phyloP scores from a whole-genome alignment of 2,329 filamentous ascomycete genomes.

The Fusarium albidum region DNA sequence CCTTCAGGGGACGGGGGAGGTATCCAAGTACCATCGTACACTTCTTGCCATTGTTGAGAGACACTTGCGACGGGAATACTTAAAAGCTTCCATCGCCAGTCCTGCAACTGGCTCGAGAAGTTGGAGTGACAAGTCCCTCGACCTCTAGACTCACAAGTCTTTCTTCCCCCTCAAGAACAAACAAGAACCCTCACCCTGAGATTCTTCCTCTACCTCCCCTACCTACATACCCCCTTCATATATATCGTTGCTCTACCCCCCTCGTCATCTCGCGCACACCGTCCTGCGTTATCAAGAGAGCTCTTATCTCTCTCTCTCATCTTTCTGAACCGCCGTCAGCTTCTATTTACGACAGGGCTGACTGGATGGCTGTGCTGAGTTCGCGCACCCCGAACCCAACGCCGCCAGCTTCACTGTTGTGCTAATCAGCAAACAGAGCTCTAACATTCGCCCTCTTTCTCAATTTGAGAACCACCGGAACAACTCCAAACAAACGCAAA shows the following conservation, averaged over 20 bases:
- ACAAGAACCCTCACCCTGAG: constrained; percentile 16
- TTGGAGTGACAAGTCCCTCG: constrained; percentile 36
- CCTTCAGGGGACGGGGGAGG: constrained; percentile 15
- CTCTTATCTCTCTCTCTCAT: constrained; percentile 43
- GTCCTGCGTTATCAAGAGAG: constrained; percentile 38
- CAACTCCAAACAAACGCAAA: constrained; percentile 9
- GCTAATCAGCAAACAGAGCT: constrained; percentile 40
- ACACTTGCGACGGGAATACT: constrained; percentile 37
- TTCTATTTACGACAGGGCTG: constrained; percentile 43
- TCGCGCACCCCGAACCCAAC: constrained; percentile 33
- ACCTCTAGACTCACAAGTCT: constrained; percentile 14
- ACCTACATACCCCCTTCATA: constrained; percentile 1
- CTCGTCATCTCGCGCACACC: constrained; percentile 25
- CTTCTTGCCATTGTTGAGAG: constrained; percentile 33
- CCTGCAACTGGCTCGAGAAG: constrained; percentile 21
- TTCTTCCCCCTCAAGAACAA: constrained; percentile 14
- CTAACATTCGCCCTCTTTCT: constrained; percentile 30
- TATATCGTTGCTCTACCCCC: constrained; percentile 8
- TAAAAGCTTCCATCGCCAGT: constrained; percentile 43
- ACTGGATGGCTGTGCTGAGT: constrained; percentile 44
- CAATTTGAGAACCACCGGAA: constrained; percentile 29
- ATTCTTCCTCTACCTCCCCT: constrained; percentile 20
- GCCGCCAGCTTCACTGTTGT: constrained; percentile 37
- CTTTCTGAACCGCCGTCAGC: constrained; percentile 30
- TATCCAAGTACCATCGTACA: constrained; percentile 35